phyloP scores from a whole-genome alignment of 2,329 filamentous ascomycete species.

The Macroventuria anomochaeta region DNA sequence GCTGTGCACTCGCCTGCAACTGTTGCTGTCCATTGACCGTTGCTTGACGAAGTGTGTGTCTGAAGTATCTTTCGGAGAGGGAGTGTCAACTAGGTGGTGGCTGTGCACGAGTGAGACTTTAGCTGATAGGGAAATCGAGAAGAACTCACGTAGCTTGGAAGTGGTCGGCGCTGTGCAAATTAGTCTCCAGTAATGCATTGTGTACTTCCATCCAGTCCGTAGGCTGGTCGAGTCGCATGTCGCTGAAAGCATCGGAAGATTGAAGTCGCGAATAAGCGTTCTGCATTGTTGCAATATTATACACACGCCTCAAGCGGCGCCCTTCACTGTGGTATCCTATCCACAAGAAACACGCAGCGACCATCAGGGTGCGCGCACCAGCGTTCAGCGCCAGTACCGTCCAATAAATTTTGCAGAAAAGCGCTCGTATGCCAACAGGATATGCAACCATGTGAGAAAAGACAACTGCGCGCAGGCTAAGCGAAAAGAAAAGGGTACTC shows the following conservation, averaged over 20 bases:
- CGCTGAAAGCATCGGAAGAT: neutral
- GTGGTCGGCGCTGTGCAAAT: neutral
- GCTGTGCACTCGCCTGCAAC: too few relatives aligned
- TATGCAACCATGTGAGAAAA: constrained; percentile 19
- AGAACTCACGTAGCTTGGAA: neutral
- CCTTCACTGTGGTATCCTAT: constrained; percentile 16
- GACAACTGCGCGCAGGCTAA: constrained; percentile 8
- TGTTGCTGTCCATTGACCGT: too few relatives aligned
- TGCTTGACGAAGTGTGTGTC: too few relatives aligned
- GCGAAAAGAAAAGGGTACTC: constrained; percentile 21
- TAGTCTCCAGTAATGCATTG: neutral
- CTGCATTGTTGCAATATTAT: constrained; percentile 23
- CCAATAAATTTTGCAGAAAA: constrained; percentile 17
- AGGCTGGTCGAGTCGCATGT: neutral
- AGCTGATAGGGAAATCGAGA: too few relatives aligned
- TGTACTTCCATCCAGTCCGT: neutral
- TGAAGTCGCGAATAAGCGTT: constrained; percentile 2
- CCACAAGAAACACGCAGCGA: constrained; percentile 16
- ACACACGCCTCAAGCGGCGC: constrained; percentile 18
- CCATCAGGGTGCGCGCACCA: constrained; percentile 10
- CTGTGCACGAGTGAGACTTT: too few relatives aligned
- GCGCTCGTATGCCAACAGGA: constrained; percentile 28
- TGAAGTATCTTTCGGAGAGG: too few relatives aligned
- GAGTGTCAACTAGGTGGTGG: too few relatives aligned
- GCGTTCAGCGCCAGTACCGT: constrained; percentile 11